Evolutionary conservation across 1,139 yeast species (phyloP).

Genomic region (Debaryomyces coudertii): DNA sequence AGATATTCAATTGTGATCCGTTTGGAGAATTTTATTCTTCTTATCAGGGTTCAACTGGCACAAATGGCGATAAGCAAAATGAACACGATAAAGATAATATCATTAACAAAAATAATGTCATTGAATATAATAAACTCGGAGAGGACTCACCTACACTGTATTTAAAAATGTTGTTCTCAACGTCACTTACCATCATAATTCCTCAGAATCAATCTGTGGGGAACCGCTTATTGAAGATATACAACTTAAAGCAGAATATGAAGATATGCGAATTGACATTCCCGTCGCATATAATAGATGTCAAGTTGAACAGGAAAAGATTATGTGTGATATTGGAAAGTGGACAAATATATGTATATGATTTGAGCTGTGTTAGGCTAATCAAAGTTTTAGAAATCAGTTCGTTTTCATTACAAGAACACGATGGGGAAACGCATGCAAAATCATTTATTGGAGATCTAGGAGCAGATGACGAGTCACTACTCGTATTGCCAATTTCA

Average conservation of each 20-base stretch:
- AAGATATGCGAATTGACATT: slow-evolving; percentile 73
- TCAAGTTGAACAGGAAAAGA: slow-evolving; percentile 67
- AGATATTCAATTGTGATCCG: slow-evolving; percentile 51
- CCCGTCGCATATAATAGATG: slow-evolving; percentile 61
- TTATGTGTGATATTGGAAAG: slow-evolving; percentile 59
- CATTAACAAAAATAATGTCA: slow-evolving; percentile 6
- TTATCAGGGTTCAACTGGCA: slow-evolving; percentile 15
- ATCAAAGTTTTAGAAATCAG: slow-evolving; percentile 63
- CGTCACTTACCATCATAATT: slow-evolving; percentile 67
- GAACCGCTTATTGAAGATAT: slow-evolving; percentile 57
- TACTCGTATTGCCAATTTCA: slow-evolving; percentile 44
- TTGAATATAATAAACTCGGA: slow-evolving; percentile 5
- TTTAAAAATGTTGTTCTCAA: slow-evolving; percentile 69
- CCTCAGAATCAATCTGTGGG: slow-evolving; percentile 48
- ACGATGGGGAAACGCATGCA: slow-evolving; percentile 15
- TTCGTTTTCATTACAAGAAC: slow-evolving; percentile 22
- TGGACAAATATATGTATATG: slow-evolving; percentile 72
- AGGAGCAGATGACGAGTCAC: slow-evolving; percentile 51
- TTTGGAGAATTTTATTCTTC: slow-evolving; percentile 49
- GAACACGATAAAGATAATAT: slow-evolving; percentile 33
- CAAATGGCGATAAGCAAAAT: slow-evolving; percentile 8
- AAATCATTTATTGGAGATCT: slow-evolving; percentile 49
- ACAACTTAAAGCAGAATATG: slow-evolving; percentile 68
- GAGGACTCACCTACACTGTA: slow-evolving; percentile 30
- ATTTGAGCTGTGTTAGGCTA: slow-evolving; percentile 70